Conservation (phyloP, 306 rosid species). For the Argentina anserina region DNA sequence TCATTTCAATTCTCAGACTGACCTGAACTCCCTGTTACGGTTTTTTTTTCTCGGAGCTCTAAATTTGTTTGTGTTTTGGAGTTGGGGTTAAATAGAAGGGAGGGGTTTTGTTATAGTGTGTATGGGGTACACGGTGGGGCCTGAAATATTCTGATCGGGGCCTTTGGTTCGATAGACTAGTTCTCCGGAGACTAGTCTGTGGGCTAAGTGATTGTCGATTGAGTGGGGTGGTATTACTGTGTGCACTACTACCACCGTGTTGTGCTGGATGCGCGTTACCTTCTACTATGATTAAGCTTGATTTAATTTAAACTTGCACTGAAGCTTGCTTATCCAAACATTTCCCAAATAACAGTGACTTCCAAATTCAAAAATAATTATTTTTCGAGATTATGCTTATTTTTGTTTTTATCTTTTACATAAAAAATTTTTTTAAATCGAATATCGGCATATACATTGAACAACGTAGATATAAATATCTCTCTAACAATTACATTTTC, state of each 20-base stretch:
- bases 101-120: not conserved
- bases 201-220: not conserved
- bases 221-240: not conserved
- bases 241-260: not conserved
- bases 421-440: too few relatives aligned
- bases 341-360: too few relatives aligned
- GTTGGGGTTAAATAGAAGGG: not conserved
- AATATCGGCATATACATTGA: too few relatives aligned
- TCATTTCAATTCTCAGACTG: conserved; percentile 19
- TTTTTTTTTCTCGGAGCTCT: not conserved
- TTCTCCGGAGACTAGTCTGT: not conserved
- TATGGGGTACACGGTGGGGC: too few relatives aligned
- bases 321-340: not conserved
- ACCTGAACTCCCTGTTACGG: not conserved
- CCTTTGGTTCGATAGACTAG: not conserved
- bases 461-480: too few relatives aligned
- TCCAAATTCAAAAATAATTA: too few relatives aligned
- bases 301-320: not conserved
- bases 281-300: not conserved
- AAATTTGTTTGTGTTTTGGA: not conserved
- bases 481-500: too few relatives aligned
- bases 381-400: too few relatives aligned
- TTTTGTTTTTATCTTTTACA: too few relatives aligned
- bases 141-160: not conserved
- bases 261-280: not conserved